Percentiles rank a stretch among this genome's conserved stretches.
phyloP scores from a whole-genome alignment of 2,329 filamentous ascomycete genomes.

The Aspergillus japonicus region DNA sequence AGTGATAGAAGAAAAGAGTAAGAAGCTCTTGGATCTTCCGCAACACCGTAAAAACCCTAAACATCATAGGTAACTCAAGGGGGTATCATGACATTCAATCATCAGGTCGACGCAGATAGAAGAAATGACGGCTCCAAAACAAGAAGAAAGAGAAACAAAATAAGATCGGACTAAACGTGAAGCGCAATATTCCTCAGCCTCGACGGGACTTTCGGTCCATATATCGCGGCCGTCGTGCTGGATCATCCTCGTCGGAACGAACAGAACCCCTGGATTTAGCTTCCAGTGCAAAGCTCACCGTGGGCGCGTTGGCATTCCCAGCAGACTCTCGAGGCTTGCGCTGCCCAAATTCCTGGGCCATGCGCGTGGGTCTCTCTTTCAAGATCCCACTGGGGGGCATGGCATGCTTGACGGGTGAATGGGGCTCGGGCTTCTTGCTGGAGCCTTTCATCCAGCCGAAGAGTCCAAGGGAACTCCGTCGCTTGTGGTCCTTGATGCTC shows the following conservation, averaged over 20 bases:
- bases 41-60: conserved; percentile 3
- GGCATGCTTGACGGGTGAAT: conserved; percentile 4
- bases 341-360: conserved; percentile 17
- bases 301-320: conserved; percentile 2
- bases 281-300: conserved; percentile 13
- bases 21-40: conserved; percentile 1
- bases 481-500: conserved; percentile 34
- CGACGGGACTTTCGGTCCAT: conserved; percentile 32
- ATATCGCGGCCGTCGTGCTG: conserved; percentile 29
- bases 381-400: conserved; percentile 4
- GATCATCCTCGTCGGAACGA: conserved; percentile 16
- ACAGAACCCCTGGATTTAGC: conserved; percentile 13
- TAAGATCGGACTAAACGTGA: not conserved
- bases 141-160: not conserved
- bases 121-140: not conserved
- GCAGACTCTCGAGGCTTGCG: conserved; percentile 8
- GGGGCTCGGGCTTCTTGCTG: conserved; percentile 22
- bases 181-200: conserved; percentile 9
- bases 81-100: conserved; percentile 21
- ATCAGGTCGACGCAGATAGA: not conserved
- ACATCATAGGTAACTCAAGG: conserved; percentile 13
- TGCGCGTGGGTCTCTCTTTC: conserved; percentile 18
- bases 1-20: conserved; percentile 2
- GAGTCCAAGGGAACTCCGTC: conserved; percentile 38
- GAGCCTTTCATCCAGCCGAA: conserved; percentile 43